A percentile compares a stretch with the other conserved stretches of the same genome.
Evolutionary conservation across 345 rosid species (phyloP).

Genomic region (Heritiera fomes): DNA sequence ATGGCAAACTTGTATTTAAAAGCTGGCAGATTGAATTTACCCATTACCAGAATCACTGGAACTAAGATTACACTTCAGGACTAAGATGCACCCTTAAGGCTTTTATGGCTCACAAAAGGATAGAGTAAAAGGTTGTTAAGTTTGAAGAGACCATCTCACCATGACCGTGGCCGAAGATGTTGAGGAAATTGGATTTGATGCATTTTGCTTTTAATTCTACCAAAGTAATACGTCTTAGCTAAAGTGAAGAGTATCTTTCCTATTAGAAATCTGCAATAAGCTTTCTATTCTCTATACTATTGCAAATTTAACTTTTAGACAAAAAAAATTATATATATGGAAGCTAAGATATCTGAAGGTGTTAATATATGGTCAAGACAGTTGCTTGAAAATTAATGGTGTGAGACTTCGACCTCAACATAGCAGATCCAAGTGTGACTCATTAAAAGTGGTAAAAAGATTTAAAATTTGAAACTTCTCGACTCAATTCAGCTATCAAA

Average conservation of each 20-base stretch:
- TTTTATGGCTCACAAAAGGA: no score
- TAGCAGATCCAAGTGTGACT: neutral
- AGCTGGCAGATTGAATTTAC: conserved; percentile 49
- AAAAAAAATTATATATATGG: no score
- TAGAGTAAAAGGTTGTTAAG: neutral
- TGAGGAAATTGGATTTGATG: neutral
- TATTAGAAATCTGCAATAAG: neutral
- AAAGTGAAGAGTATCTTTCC: neutral
- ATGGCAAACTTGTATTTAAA: conserved; percentile 81
- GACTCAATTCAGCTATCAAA: neutral
- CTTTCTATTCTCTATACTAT: neutral
- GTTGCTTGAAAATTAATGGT: neutral
- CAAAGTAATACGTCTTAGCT: neutral
- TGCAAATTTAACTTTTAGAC: neutral
- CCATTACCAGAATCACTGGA: neutral
- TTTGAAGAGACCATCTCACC: neutral
- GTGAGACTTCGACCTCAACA: neutral
- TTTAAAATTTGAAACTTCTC: conserved; percentile 5
- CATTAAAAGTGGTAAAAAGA: neutral
- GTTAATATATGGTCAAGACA: neutral
- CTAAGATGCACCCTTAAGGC: neutral
- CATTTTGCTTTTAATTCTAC: neutral
- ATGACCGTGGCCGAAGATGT: neutral
- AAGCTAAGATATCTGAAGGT: conserved; percentile 1
- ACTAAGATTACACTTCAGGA: neutral